These are phyloP conservation scores for Boletus semigastroideus DNA, from an alignment of 1,284 basidiomycete species.

Conservation along the genomic window DNA sequence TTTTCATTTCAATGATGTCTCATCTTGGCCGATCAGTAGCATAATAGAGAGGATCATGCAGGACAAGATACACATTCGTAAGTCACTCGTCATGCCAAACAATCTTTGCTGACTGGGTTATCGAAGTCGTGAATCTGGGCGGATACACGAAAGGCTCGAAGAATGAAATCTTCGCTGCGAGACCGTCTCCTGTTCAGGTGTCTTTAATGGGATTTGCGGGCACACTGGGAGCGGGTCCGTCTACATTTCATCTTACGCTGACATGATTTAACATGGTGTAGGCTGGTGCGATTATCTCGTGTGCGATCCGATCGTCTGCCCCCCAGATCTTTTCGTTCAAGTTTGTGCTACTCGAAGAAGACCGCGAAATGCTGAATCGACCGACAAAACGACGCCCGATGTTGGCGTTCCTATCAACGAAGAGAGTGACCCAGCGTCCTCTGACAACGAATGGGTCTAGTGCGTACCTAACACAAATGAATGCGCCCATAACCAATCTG, in stretches of 20 bases:
- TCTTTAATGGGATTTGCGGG: constrained; percentile 62
- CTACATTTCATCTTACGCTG: not conserved
- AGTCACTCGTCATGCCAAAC: constrained; percentile 16
- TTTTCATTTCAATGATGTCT: constrained; percentile 51
- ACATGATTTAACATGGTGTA: constrained; percentile 8
- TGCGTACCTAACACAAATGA: constrained; percentile 28
- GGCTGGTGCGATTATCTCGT: constrained; percentile 67
- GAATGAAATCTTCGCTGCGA: constrained; percentile 62
- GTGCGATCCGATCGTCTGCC: constrained; percentile 46
- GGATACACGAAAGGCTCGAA: constrained; percentile 67
- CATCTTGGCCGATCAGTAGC: constrained; percentile 43
- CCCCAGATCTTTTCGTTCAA: constrained; percentile 45
- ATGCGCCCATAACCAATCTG: constrained; percentile 8
- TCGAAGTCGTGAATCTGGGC: constrained; percentile 52
- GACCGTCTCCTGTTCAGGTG: constrained; percentile 59
- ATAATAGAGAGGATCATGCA: constrained; percentile 45
- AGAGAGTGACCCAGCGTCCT: constrained; percentile 52
- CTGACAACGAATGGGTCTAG: constrained; percentile 53
- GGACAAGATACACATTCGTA: constrained; percentile 56
- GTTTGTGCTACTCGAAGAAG: constrained; percentile 25
- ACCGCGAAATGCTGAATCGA: constrained; percentile 2
- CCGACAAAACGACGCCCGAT: constrained; percentile 15
- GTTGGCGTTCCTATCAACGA: constrained; percentile 41
- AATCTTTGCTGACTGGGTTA: not conserved
- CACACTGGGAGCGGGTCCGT: constrained; percentile 48